Evolutionary conservation across 140 eudicot species (phyloP).

Genomic region (Senecio squalidus): DNA sequence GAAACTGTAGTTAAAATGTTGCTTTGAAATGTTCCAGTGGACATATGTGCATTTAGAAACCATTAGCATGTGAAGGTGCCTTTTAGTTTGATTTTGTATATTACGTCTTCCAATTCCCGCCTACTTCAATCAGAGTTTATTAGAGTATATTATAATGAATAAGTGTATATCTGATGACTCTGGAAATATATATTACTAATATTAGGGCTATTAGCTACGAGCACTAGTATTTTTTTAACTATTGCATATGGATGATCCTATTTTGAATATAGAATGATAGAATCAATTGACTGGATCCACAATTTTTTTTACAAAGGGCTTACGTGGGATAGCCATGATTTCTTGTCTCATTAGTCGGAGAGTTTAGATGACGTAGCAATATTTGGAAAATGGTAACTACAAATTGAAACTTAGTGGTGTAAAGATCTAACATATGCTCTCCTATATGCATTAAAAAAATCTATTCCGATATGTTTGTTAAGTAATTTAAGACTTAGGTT

Average conservation of each 20-base stretch:
- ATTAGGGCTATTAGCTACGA: slow-evolving; percentile 15
- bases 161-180: neutral
- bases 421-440: neutral
- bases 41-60: neutral
- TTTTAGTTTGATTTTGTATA: neutral
- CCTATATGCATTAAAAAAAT: neutral
- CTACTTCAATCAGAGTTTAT: neutral
- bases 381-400: neutral
- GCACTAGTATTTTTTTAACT: neutral
- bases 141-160: no score
- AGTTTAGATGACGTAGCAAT: neutral
- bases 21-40: neutral
- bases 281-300: neutral
- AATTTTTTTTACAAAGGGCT: neutral
- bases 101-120: neutral
- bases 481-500: slow-evolving; percentile 7
- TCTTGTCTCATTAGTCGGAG: neutral
- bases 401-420: slow-evolving; percentile 6
- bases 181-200: neutral
- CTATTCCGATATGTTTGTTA: neutral
- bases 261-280: neutral
- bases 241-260: slow-evolving; percentile 4
- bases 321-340: neutral
- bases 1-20: neutral
- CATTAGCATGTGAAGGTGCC: slow-evolving; percentile 13